A percentile compares a stretch with the other conserved stretches of the same genome.
These are phyloP conservation scores for Lactifluus volemus DNA, from an alignment of 768 basidiomycete genomes.

Conservation along the genomic window DNA sequence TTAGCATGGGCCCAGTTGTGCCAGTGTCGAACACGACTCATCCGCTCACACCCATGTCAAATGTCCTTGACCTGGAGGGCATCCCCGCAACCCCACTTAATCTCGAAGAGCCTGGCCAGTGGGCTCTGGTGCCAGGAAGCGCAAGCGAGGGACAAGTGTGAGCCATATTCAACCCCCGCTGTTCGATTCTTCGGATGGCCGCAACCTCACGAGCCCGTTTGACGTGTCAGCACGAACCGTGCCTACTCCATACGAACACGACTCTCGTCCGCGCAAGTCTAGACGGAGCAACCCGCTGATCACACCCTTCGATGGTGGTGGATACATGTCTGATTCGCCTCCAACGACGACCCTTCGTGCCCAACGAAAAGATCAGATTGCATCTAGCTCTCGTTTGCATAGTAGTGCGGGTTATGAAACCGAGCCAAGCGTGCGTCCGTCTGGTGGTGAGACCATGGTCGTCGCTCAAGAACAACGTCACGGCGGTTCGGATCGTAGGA, in stretches of 20 bases:
- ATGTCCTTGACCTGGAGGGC: neutral
- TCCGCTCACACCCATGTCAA: conserved; percentile 11
- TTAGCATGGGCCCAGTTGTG: neutral
- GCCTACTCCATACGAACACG: neutral
- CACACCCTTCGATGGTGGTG: neutral
- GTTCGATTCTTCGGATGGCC: neutral
- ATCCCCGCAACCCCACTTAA: neutral
- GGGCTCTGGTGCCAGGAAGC: conserved; percentile 1
- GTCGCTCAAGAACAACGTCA: neutral
- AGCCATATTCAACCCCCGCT: neutral
- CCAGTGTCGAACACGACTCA: neutral
- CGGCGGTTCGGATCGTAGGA: neutral
- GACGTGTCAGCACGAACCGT: neutral
- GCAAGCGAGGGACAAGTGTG: conserved; percentile 6
- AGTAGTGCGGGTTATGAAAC: conserved; percentile 4
- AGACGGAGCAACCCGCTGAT: neutral
- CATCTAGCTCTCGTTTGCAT: neutral
- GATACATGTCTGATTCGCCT: conserved; percentile 7
- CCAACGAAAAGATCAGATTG: neutral
- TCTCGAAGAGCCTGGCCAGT: neutral
- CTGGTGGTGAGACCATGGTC: neutral
- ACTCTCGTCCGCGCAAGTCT: neutral
- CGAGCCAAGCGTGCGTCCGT: neutral
- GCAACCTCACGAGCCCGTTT: neutral
- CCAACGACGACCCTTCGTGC: neutral